phyloP scores from a whole-genome alignment of 805 yeast species.

The Ogataea populi-albae region DNA sequence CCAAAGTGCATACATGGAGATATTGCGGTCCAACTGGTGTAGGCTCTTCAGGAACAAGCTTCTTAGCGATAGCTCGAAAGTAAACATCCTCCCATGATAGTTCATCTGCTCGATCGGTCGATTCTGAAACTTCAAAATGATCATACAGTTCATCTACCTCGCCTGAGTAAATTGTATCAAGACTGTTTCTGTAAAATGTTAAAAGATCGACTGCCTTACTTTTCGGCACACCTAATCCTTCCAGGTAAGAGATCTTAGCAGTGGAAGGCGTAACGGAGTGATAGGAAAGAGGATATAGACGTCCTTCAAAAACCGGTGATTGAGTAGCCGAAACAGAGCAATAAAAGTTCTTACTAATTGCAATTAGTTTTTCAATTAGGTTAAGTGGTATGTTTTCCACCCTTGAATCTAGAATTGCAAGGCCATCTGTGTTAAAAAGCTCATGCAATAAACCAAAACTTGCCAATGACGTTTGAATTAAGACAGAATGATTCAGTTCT shows the following conservation, averaged over 20 bases:
- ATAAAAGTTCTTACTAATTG: conserved; percentile 42
- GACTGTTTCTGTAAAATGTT: conserved; percentile 20
- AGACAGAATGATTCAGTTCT: conserved; percentile 26
- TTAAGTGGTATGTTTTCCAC: conserved; percentile 32
- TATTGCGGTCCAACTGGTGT: conserved; percentile 38
- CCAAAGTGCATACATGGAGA: conserved; percentile 34
- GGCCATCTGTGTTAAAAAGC: conserved; percentile 30
- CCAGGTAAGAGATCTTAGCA: conserved; percentile 33
- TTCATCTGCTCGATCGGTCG: conserved; percentile 15
- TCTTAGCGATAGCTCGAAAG: conserved; percentile 15
- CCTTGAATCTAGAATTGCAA: conserved; percentile 17
- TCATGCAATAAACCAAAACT: conserved; percentile 39
- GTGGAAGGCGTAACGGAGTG: conserved; percentile 42
- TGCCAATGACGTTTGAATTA: conserved; percentile 40
- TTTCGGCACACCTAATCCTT: conserved; percentile 30
- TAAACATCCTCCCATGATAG: conserved; percentile 21
- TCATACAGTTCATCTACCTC: conserved; percentile 25
- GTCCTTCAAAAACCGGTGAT: conserved; percentile 34
- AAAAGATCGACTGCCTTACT: conserved; percentile 31
- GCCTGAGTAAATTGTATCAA: conserved; percentile 19
- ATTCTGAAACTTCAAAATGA: conserved; percentile 30
- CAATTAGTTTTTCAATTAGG: conserved; percentile 45
- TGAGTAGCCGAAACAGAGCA: conserved; percentile 36
- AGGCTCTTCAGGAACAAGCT: conserved; percentile 25
- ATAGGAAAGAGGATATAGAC: conserved; percentile 36